Conservation (phyloP, 768 basidiomycete genomes). For the Gelatoporia subvermispora region DNA sequence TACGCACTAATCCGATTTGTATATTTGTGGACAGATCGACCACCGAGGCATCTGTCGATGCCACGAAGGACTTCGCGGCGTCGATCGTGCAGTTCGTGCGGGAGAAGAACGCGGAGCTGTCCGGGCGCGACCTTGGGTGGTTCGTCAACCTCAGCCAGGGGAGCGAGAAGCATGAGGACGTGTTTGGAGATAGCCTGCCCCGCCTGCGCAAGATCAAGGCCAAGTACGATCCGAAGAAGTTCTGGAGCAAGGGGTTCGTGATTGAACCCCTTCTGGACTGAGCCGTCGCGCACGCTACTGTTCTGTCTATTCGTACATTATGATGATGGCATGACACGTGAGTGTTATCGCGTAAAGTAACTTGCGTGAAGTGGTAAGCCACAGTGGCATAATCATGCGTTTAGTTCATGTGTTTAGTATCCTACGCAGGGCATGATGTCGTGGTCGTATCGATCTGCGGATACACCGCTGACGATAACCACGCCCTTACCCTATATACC, state of each 20-base stretch:
- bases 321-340: too few species aligned
- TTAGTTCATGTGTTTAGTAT: too few species aligned
- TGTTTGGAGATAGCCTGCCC: constrained; percentile 23
- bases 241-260: constrained; percentile 23
- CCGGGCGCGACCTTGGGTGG: constrained; percentile 12
- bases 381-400: too few species aligned
- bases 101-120: constrained; percentile 13
- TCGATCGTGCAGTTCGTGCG: constrained; percentile 7
- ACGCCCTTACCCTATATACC: too few species aligned
- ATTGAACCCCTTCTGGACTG: constrained; percentile 19
- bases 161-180: constrained; percentile 21
- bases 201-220: constrained; percentile 23
- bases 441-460: too few species aligned
- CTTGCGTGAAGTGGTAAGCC: too few species aligned
- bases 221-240: constrained; percentile 28
- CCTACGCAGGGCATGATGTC: too few species aligned
- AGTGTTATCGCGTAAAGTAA: too few species aligned
- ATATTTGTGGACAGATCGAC: constrained; percentile 4
- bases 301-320: too few species aligned
- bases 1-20: neutral
- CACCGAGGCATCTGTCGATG: constrained; percentile 8
- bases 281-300: too few species aligned
- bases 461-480: too few species aligned
- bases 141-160: constrained; percentile 20
- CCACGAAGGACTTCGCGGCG: constrained; percentile 4